Base-by-base conservation (phyloP, 441 rosid genomes). In the Corymbia calophylla region DNA sequence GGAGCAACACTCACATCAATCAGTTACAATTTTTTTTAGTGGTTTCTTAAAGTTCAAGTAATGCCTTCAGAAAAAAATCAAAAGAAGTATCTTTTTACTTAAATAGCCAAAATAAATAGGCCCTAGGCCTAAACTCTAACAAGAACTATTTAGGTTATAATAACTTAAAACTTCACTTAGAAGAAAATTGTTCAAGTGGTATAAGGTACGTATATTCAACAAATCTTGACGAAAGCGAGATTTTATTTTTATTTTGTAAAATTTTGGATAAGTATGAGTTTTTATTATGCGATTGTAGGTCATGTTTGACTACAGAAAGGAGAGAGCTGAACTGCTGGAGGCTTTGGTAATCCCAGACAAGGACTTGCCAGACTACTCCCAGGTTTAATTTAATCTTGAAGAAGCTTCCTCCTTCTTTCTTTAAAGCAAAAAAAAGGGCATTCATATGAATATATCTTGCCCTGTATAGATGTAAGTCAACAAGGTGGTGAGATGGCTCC, bases 281-380 rank as follows among this genome's bases (percentile, higher is more conserved):
- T 4, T 44, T 21, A 3, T 5, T 39, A 21, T 80, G 44, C 16
- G 53, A 4, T 88, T 62, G 39, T 70, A 92, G 95, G 89, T 6
- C 48, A 66, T 70, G 44, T 91, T 12, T 49, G 87, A 48, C 19
- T 1, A 91, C 88, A 88, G 93, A 88, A 88, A 92, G 87, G 96
- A 94, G 91, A 93, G 88, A 88, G 29, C 0, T 27, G 91, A 94
- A 73, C 92, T 94, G 84, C 85, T 92, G 3, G 86, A 94, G 31
- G 94, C 94, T 55, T 48, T 92, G 80, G 89, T 92, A 32, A 81
- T 91, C 13, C 89, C 88, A 68, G 93, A 93, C 87, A 53, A 89
- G n/a, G 92, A 91, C 9, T 93, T 90, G 19, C 93, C 94, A 12
- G 47, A 23, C 51, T 88, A 48, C 53, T 87, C 88, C 1, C 94